A percentile compares a stretch with the other conserved stretches of the same genome.
These are phyloP conservation scores for Hanseniaspora gamundiae DNA, from an alignment of 1,139 yeast species.

Conservation along the genomic window DNA sequence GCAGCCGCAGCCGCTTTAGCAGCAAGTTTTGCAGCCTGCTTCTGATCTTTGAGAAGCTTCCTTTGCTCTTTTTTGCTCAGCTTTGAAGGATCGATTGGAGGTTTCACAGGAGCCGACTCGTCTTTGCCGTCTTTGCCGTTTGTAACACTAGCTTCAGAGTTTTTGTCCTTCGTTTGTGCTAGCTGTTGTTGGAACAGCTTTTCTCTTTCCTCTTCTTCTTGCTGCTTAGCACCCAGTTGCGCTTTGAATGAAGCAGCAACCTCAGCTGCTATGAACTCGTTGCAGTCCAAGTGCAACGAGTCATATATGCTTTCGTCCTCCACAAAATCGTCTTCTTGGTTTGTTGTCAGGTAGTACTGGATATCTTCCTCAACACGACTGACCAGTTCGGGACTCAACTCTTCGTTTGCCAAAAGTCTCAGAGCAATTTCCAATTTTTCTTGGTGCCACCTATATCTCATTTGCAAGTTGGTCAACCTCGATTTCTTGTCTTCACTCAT, in stretches of 20 bases:
- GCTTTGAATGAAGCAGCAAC: conserved; percentile 31
- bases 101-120: neutral
- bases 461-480: conserved; percentile 30
- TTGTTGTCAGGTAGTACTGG: conserved; percentile 58
- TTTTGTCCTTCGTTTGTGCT: neutral
- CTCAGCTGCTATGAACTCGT: conserved; percentile 36
- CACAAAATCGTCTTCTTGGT: conserved; percentile 60
- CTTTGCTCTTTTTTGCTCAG: conserved; percentile 25
- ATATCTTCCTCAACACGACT: conserved; percentile 58
- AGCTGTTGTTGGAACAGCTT: conserved; percentile 2
- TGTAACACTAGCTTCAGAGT: conserved; percentile 2
- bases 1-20: conserved; percentile 23
- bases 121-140: conserved; percentile 3
- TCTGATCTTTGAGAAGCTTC: conserved; percentile 24
- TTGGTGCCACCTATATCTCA: conserved; percentile 45
- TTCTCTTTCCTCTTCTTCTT: conserved; percentile 9
- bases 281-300: conserved; percentile 46
- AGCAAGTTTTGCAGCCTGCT: conserved; percentile 22
- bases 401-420: conserved; percentile 53
- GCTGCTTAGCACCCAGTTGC: conserved; percentile 19
- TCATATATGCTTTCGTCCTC: conserved; percentile 74
- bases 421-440: conserved; percentile 51
- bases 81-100: conserved; percentile 14
- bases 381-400: conserved; percentile 46
- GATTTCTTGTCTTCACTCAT: conserved; percentile 47